phyloP scores from a whole-genome alignment of 257 asterid species.

The Rubia yunnanensis region DNA sequence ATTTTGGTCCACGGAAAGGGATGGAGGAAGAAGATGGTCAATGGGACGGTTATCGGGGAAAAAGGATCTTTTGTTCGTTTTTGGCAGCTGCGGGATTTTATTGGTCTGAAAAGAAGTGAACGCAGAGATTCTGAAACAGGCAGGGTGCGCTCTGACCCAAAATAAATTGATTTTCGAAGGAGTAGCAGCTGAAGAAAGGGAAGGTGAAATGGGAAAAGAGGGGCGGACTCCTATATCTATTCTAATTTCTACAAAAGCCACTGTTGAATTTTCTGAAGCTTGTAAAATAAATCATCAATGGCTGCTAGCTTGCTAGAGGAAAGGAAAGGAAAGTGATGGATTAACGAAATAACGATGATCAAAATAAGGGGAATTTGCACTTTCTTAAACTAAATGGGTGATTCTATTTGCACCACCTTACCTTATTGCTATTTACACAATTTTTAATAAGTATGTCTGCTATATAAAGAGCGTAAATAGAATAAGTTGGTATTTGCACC shows the following conservation, averaged over 20 bases:
- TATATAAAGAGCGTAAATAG: no score
- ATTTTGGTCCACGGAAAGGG: constrained; percentile 1
- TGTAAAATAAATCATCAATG: constrained; percentile 5
- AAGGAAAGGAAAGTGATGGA: no score
- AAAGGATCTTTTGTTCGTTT: constrained; percentile 3
- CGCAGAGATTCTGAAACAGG: constrained; percentile 3
- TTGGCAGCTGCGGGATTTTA: not conserved
- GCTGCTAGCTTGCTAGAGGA: not conserved
- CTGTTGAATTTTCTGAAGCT: not conserved
- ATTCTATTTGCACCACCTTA: no score
- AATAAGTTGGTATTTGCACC: no score
- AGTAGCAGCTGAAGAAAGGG: not conserved
- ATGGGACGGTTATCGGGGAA: not conserved
- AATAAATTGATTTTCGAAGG: not conserved
- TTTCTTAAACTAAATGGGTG: no score
- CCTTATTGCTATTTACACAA: no score
- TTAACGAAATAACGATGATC: no score
- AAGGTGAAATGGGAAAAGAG: not conserved
- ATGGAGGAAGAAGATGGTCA: not conserved
- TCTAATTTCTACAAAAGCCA: not conserved
- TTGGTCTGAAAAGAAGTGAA: constrained; percentile 2
- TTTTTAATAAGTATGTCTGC: no score
- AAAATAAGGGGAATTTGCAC: no score
- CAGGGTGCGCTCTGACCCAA: constrained; percentile 1
- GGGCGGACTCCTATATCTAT: not conserved